Percentiles rank a stretch among this genome's conserved stretches.
phyloP scores from a whole-genome alignment of 1,284 basidiomycete species.

The Austroboletus niveus region DNA sequence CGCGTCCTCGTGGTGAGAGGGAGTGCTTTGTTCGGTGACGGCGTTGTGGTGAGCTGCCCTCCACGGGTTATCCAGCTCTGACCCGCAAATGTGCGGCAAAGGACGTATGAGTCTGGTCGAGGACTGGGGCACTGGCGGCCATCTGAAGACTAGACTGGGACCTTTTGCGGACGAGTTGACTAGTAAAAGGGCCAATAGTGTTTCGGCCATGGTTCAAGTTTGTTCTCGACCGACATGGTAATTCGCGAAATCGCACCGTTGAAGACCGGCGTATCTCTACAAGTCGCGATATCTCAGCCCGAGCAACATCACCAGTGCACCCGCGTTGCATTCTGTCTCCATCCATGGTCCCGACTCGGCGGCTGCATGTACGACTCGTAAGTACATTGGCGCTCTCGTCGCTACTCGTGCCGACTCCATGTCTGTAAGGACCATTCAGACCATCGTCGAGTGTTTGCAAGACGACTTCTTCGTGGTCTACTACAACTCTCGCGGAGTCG shows the following conservation, averaged over 20 bases:
- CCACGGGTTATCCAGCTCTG: slow-evolving; percentile 69
- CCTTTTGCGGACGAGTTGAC: slow-evolving; percentile 76
- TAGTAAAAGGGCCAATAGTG: slow-evolving; percentile 68
- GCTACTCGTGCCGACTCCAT: background rate
- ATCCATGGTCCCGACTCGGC: slow-evolving; percentile 80
- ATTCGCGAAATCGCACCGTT: slow-evolving; percentile 12
- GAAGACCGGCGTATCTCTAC: slow-evolving; percentile 30
- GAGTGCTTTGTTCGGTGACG: slow-evolving; percentile 18
- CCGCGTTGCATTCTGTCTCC: slow-evolving; percentile 63
- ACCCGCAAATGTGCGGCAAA: slow-evolving; percentile 47
- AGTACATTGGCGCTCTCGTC: slow-evolving; percentile 29
- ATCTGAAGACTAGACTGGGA: slow-evolving; percentile 68
- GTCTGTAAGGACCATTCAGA: slow-evolving; percentile 21
- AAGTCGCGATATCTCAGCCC: slow-evolving; percentile 18
- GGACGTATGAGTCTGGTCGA: slow-evolving; percentile 63
- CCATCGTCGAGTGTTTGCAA: slow-evolving; percentile 37
- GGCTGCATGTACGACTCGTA: slow-evolving; percentile 73
- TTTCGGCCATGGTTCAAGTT: slow-evolving; percentile 56
- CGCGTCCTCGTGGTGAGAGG: slow-evolving; percentile 19
- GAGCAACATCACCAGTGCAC: slow-evolving; percentile 14
- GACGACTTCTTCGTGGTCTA: slow-evolving; percentile 57
- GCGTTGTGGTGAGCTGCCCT: slow-evolving; percentile 51
- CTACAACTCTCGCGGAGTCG: slow-evolving; percentile 77
- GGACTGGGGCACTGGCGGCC: slow-evolving; percentile 63
- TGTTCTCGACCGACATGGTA: background rate